Evolutionary conservation across 805 yeast genomes (phyloP).

Genomic region (Pichia insulana): DNA sequence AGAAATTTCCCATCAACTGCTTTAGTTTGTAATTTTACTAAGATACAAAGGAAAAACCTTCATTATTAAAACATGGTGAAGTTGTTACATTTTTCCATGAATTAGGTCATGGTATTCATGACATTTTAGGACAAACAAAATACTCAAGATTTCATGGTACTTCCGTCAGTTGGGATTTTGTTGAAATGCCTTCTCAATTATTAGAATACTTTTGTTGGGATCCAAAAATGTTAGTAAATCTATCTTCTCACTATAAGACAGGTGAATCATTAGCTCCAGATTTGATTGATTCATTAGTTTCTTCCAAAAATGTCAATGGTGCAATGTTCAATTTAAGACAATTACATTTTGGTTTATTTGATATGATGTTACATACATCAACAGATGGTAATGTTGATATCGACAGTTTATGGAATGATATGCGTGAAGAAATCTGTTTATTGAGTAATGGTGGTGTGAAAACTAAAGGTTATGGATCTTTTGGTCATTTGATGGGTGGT

Average conservation of each 20-base stretch:
- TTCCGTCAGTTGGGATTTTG: constrained; percentile 75
- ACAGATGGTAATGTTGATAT: constrained; percentile 42
- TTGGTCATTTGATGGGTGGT: constrained; percentile 78
- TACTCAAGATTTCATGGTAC: constrained; percentile 70
- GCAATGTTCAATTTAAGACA: constrained; percentile 68
- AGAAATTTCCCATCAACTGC: constrained; percentile 65
- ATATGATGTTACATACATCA: constrained; percentile 57
- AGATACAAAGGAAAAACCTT: constrained; percentile 60
- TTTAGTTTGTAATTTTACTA: constrained; percentile 76
- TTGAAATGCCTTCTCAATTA: constrained; percentile 88
- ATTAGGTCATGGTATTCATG: constrained; percentile 84
- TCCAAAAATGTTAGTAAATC: constrained; percentile 42
- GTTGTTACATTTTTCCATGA: constrained; percentile 84
- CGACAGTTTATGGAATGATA: constrained; percentile 51
- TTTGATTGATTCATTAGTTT: constrained; percentile 47
- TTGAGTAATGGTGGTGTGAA: constrained; percentile 44
- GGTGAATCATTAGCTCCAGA: constrained; percentile 49
- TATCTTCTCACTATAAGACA: constrained; percentile 57
- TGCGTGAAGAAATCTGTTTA: constrained; percentile 55
- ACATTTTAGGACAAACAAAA: constrained; percentile 55
- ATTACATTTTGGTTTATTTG: constrained; percentile 70
- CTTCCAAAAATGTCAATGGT: constrained; percentile 68
- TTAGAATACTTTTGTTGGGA: constrained; percentile 87
- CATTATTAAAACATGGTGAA: constrained; percentile 68
- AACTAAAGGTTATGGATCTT: constrained; percentile 66